Evolutionary conservation across 2,329 filamentous ascomycete species (phyloP).

Genomic region (Pyrenochaeta sp.): DNA sequence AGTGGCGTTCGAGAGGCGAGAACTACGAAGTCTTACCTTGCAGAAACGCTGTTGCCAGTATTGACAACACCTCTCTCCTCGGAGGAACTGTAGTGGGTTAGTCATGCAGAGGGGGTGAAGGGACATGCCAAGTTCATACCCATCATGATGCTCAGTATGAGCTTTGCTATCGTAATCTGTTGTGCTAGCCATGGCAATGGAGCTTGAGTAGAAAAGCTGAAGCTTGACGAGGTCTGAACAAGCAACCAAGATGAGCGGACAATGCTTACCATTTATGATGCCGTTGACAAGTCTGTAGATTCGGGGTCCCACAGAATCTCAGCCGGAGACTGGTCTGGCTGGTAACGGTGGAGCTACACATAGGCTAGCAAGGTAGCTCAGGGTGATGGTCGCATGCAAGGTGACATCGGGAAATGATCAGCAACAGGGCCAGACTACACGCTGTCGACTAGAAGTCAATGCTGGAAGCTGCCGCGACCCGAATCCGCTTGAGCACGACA

Average conservation of each 20-base stretch:
- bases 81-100: constrained; percentile 11
- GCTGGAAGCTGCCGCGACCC: not conserved
- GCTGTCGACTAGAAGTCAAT: not conserved
- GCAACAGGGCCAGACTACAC: not conserved
- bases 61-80: constrained; percentile 16
- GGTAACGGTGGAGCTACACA: not conserved
- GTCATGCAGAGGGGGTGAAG: not conserved
- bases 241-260: not conserved
- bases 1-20: not conserved
- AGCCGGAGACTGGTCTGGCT: not conserved
- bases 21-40: constrained; percentile 8
- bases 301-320: not conserved
- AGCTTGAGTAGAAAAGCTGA: not conserved
- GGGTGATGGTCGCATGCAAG: not conserved
- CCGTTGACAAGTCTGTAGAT: too few species aligned
- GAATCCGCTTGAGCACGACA: not conserved
- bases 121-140: constrained; percentile 1
- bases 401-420: not conserved
- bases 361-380: constrained; percentile 1
- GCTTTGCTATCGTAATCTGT: constrained; percentile 8
- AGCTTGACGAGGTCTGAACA: not conserved
- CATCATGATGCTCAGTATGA: constrained; percentile 22
- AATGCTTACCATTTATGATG: not conserved
- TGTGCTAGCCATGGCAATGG: constrained; percentile 17
- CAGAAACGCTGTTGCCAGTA: constrained; percentile 11